A percentile compares a stretch with the other conserved stretches of the same genome.
Conservation (phyloP, 805 yeast genomes). For the Wickerhamomyces tratensis region DNA sequence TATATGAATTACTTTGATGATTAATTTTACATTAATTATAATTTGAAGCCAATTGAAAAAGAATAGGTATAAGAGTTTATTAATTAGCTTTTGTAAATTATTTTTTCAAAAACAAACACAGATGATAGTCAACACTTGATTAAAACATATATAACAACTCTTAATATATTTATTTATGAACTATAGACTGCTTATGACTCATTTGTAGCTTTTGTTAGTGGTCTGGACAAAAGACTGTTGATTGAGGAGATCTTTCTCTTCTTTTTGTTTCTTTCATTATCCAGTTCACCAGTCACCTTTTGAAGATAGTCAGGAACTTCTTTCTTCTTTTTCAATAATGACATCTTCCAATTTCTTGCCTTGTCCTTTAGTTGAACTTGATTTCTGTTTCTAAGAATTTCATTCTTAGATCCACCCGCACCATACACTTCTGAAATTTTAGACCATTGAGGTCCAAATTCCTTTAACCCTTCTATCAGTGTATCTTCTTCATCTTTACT, state of each 20-base stretch:
- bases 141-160: too few relatives aligned
- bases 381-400: conserved; percentile 75
- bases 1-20: too few relatives aligned
- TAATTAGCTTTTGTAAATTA: too few relatives aligned
- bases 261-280: conserved; percentile 26
- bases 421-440: conserved; percentile 86
- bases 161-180: too few relatives aligned
- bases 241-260: background rate
- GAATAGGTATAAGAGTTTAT: too few relatives aligned
- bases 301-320: conserved; percentile 73
- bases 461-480: conserved; percentile 65
- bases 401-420: conserved; percentile 83
- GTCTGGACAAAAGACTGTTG: too few relatives aligned
- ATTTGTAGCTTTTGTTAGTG: background rate
- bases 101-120: too few relatives aligned
- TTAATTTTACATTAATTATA: too few relatives aligned
- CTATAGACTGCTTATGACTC: background rate
- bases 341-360: conserved; percentile 92
- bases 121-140: too few relatives aligned
- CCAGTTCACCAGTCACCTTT: conserved; percentile 83
- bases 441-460: conserved; percentile 89
- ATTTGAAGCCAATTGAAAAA: too few relatives aligned
- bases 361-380: conserved; percentile 93
- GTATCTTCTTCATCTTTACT: conserved; percentile 83
- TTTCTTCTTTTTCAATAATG: conserved; percentile 62